Base-by-base conservation (phyloP, 1,139 yeast genomes). In the Diutina rugosa region DNA sequence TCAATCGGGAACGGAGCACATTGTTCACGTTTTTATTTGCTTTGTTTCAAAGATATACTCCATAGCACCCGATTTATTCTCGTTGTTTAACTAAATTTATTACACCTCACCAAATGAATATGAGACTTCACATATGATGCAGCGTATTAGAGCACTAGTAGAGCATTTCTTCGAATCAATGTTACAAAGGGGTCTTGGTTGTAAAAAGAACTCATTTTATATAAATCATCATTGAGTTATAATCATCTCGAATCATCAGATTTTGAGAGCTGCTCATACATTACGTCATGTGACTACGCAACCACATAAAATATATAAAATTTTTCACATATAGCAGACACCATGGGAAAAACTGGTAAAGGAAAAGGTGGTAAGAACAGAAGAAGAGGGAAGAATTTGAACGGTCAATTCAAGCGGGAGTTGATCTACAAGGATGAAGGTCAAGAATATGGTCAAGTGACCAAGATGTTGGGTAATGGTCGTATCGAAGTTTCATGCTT, bases 321-420 rank as follows among this genome's bases (percentile, higher is more conserved):
- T 16, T 49, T 49, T 49, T 49, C 53, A 49, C 32, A 32, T 14
- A 26, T 16, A 28, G 18, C 12, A n/a, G 7, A 49, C 38, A 48
- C 53, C 57, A 77, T 77, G 81, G 81, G 80, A 65, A 77, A 77
- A 69, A 66, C 80, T 57, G 79, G 80, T 63, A 77, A 77, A 74
- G 81, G 81, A 58, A 77, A 77, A 72, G 85, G 85, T 63, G 85
- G 85, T 64, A 85, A 87, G 79, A 91, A 90, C 73, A 89, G 97
- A 80, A 89, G 98, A 84, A 89, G 97, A 84, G 99, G 99, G 73
- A 93, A 93, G 95, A 91, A 90, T 73, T 96, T 86, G 71, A 84
- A 84, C 72, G 87, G 82, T 61, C 86, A 88, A 61, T 91, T 90
- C 74, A 93, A 95, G 81, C 89, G 99, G 76, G 99, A 93, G 71